Percentiles rank a stretch among this genome's conserved stretches.
Conservation (phyloP, 495 filamentous ascomycete genomes). For the Penicillium desertorum region DNA sequence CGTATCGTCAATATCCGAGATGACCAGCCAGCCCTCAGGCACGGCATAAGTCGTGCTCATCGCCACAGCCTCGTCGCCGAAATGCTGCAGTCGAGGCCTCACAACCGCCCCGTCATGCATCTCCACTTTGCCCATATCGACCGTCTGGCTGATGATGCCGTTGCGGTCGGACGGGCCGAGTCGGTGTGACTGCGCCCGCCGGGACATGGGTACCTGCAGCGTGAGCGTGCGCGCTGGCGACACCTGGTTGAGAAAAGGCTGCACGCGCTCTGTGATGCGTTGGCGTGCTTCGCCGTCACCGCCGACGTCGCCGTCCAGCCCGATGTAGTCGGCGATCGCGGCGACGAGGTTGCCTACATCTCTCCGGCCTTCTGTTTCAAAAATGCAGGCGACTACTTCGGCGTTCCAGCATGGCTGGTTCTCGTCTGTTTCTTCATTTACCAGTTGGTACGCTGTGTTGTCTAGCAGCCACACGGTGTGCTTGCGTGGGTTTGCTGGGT, state of each 20-base stretch:
- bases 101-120: constrained; percentile 33
- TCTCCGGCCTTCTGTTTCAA: constrained; percentile 65
- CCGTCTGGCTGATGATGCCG: constrained; percentile 65
- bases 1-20: constrained; percentile 94
- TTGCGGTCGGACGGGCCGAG: constrained; percentile 69
- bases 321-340: constrained; percentile 67
- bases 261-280: constrained; percentile 66
- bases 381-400: constrained; percentile 78
- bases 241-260: constrained; percentile 74
- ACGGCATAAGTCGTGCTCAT: constrained; percentile 71
- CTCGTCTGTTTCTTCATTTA: constrained; percentile 24
- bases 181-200: constrained; percentile 43
- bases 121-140: constrained; percentile 37
- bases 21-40: constrained; percentile 80
- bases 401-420: constrained; percentile 62
- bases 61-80: constrained; percentile 43
- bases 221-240: constrained; percentile 65
- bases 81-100: constrained; percentile 38
- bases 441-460: constrained; percentile 74
- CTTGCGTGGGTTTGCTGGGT: constrained; percentile 42
- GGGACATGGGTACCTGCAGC: constrained; percentile 52
- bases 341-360: constrained; percentile 66
- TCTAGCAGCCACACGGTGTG: constrained; percentile 88
- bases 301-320: constrained; percentile 61
- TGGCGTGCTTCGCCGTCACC: constrained; percentile 56